Evolutionary conservation across 2,329 filamentous ascomycete species (phyloP).

Genomic region (Diplocarpon mali): DNA sequence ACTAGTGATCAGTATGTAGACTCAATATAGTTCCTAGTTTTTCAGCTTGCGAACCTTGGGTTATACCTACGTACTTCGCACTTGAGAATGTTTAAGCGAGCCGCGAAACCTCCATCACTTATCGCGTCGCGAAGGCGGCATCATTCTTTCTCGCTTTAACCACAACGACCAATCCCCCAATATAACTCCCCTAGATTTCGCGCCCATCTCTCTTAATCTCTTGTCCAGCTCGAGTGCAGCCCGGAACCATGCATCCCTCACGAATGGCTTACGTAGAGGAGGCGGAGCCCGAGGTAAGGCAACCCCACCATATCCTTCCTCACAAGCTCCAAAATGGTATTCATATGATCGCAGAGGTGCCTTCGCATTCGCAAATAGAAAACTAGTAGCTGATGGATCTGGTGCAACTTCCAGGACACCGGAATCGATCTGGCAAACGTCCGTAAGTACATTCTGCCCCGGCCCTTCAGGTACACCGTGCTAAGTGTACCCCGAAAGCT

Average conservation of each 20-base stretch:
- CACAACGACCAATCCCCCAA: not conserved
- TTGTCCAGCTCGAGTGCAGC: not conserved
- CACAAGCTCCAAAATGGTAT: conserved; percentile 21
- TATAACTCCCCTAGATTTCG: not conserved
- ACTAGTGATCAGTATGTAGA: no score
- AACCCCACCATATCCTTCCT: conserved; percentile 9
- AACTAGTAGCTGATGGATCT: conserved; percentile 20
- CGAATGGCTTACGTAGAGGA: conserved; percentile 93
- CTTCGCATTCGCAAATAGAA: conserved; percentile 7
- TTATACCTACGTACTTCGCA: no score
- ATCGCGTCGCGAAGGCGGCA: not conserved
- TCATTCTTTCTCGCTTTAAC: no score
- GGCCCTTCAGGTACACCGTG: not conserved
- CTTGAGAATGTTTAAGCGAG: not conserved
- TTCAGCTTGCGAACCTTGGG: no score
- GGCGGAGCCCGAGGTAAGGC: conserved; percentile 52
- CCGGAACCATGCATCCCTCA: conserved; percentile 60
- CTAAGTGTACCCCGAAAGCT: conserved; percentile 30
- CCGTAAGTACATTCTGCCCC: conserved; percentile 36
- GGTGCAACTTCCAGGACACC: conserved; percentile 21
- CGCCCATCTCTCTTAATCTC: not conserved
- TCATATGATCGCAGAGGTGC: conserved; percentile 24
- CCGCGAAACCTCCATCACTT: not conserved
- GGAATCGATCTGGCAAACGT: conserved; percentile 52
- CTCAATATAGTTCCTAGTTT: no score